These are phyloP conservation scores for Hymenoscyphus occultus DNA, from an alignment of 2,329 filamentous ascomycete species.

Conservation along the genomic window DNA sequence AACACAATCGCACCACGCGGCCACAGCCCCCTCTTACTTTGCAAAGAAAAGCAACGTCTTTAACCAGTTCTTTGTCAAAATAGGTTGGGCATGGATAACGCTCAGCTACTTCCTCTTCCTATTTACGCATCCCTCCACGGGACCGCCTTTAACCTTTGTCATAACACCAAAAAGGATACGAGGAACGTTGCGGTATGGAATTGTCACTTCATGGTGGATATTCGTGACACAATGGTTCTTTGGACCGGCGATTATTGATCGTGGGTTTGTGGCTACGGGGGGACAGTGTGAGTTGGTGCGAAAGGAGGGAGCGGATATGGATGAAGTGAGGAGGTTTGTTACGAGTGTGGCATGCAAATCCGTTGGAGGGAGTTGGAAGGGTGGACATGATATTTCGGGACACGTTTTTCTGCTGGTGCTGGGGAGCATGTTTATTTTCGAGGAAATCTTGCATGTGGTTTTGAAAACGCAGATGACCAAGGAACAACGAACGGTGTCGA, in stretches of 20 bases:
- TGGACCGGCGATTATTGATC: slow-evolving; percentile 84
- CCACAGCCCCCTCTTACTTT: slow-evolving; percentile 76
- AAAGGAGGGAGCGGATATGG: slow-evolving; percentile 45
- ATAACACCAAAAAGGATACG: slow-evolving; percentile 49
- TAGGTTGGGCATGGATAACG: slow-evolving; percentile 90
- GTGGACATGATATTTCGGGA: slow-evolving; percentile 95
- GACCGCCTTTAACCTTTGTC: slow-evolving; percentile 40
- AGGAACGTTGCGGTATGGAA: slow-evolving; percentile 64
- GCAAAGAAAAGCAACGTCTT: slow-evolving; percentile 90
- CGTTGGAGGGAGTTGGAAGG: slow-evolving; percentile 78
- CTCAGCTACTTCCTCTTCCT: slow-evolving; percentile 69
- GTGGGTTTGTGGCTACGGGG: slow-evolving; percentile 83
- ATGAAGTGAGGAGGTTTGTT: slow-evolving; percentile 51
- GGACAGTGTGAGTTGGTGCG: slow-evolving; percentile 70
- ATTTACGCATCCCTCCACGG: slow-evolving; percentile 61
- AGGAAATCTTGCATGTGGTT: slow-evolving; percentile 70
- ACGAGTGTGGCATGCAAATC: slow-evolving; percentile 80
- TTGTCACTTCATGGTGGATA: slow-evolving; percentile 77
- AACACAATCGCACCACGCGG: slow-evolving; percentile 60
- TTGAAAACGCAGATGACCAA: slow-evolving; percentile 44
- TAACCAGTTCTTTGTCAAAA: slow-evolving; percentile 91
- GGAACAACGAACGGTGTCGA: slow-evolving; percentile 65
- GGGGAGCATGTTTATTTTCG: slow-evolving; percentile 74
- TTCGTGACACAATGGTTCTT: slow-evolving; percentile 96
- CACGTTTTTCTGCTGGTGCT: slow-evolving; percentile 92